phyloP scores from a whole-genome alignment of 306 rosid genomes.

The Cucurbita pepo region DNA sequence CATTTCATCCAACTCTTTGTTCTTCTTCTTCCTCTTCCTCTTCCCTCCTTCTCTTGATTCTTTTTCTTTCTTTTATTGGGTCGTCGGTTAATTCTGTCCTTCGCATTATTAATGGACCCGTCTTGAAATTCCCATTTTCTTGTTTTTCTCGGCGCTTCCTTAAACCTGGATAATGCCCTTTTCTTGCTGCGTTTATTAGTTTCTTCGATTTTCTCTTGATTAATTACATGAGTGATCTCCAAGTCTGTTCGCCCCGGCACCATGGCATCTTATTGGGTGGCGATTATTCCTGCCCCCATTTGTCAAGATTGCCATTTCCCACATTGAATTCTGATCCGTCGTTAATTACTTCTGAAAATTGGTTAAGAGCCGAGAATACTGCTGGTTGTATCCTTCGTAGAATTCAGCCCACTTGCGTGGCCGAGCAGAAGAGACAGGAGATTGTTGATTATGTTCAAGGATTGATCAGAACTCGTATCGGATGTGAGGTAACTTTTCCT shows the following conservation, averaged over 20 bases:
- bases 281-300: background rate
- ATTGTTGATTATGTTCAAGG: conserved; percentile 18
- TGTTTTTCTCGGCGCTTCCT: background rate
- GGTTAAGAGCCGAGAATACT: conserved; percentile 16
- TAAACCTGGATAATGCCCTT: background rate
- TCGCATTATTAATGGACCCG: background rate
- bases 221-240: background rate
- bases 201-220: background rate
- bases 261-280: background rate
- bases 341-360: background rate
- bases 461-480: conserved; percentile 8
- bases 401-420: conserved; percentile 24
- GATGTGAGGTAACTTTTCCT: conserved; percentile 20
- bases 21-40: background rate
- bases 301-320: background rate
- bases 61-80: background rate
- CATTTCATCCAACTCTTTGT: background rate
- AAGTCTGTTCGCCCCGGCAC: conserved; percentile 1
- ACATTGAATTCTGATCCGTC: background rate
- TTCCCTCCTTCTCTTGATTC: background rate
- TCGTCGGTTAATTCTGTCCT: background rate
- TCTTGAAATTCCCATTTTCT: background rate
- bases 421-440: conserved; percentile 20
- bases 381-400: conserved; percentile 1
- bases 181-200: background rate